Evolutionary conservation across 768 basidiomycete species (phyloP).

Genomic region (Pisolithus tinctorius): DNA sequence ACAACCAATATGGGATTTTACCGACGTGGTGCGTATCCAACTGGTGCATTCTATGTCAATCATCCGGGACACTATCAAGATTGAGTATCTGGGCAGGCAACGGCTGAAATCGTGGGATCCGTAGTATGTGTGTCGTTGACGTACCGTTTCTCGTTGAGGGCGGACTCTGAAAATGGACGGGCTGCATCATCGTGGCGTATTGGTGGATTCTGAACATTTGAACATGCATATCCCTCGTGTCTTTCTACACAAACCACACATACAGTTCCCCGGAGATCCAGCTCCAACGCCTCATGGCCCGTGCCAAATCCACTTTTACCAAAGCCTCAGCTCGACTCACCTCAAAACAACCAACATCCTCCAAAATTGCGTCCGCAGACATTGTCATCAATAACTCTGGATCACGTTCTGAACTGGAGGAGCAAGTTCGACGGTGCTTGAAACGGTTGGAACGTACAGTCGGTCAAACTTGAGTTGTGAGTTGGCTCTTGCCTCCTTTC

Average conservation of each 20-base stretch:
- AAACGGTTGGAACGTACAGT: conserved; percentile 36
- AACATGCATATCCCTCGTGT: background rate
- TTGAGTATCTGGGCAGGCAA: no score
- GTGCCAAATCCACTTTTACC: conserved; percentile 58
- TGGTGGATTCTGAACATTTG: conserved; percentile 73
- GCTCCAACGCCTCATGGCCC: conserved; percentile 70
- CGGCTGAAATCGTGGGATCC: no score
- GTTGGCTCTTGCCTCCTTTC: conserved; percentile 53
- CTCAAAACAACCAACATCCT: conserved; percentile 72
- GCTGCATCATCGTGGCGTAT: conserved; percentile 81
- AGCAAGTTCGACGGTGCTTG: conserved; percentile 35
- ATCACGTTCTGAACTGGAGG: conserved; percentile 57
- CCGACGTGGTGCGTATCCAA: no score
- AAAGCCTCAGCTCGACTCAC: conserved; percentile 71
- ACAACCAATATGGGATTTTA: no score
- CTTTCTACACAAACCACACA: background rate
- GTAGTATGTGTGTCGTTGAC: conserved; percentile 78
- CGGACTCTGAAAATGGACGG: conserved; percentile 78
- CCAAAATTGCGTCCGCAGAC: conserved; percentile 83
- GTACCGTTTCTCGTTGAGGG: conserved; percentile 91
- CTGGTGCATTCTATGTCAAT: no score
- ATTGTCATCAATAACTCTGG: conserved; percentile 88
- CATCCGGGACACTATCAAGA: no score
- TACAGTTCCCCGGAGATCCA: conserved; percentile 76
- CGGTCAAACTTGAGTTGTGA: conserved; percentile 54